Evolutionary conservation across 441 rosid species (phyloP), one percentile per base, ranked within the genome.

Genomic region (Pelargonium myrrhifolium): DNA sequence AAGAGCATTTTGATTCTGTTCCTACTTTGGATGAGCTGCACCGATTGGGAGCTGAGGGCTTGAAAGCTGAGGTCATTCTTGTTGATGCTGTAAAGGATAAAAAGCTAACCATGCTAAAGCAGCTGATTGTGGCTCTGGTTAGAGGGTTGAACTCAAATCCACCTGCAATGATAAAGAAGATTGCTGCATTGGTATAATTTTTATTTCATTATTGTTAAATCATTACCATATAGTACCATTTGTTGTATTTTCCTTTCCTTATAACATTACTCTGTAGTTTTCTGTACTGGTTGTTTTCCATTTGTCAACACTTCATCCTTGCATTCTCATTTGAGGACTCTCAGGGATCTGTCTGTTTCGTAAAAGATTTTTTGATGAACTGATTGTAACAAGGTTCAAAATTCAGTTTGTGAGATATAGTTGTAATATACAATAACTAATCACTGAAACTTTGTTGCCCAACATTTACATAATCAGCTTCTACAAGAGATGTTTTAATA

Each of bases 131-230:
- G 74, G 79, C 93, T 64, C 81, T 92, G 73, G 93, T 86, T 66
- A 90, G 83, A 80, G 99, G 98, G 71, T 71, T 89, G 80, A 85
- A 80, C 77, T 86, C 99, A 69, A 90, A 95, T 77, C 96, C 98
- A 60, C 91, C 96, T 69, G 87, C 88, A 47, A 80, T 88, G 81
- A 86, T 92, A 63, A 95, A 90, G 81, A 95, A 95, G 87, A 90
- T 95, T 65, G 95, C 97, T 35, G 96, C 87, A 82, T 79, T 92
- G 98, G 99, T 95, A 72, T 83, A 82, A 74, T 53, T 49, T 49
- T 69, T 26, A 68, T 42, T 78, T 62, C 40, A 43, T 69, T 45
- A 39, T 66, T 71, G 31, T 71, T 69, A 55, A 66, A 61, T 42
- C 65, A 39, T 53, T 31, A 11, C 1, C 15, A 68, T 42, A n/a